Percentiles rank a stretch among this genome's conserved stretches.
Conservation (phyloP, 345 rosid genomes). For the Populus pruinosa region DNA sequence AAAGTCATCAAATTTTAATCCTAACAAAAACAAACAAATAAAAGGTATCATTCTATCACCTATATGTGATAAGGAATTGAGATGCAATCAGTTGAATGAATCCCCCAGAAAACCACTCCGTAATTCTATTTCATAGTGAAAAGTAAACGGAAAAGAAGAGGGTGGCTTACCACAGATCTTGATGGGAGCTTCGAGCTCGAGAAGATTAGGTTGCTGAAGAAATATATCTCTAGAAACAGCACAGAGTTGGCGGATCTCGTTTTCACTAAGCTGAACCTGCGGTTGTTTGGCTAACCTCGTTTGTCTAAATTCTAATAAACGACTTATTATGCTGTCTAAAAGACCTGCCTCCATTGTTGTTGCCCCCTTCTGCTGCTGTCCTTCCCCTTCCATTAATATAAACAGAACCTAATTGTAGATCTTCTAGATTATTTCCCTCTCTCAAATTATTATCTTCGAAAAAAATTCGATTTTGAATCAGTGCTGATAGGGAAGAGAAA, state of each 20-base stretch:
- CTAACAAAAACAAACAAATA: not conserved
- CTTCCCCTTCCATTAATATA: slow-evolving; percentile 54
- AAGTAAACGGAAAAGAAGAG: not conserved
- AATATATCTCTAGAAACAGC: slow-evolving; percentile 61
- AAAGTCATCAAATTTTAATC: not conserved
- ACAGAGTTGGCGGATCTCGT: slow-evolving; percentile 86
- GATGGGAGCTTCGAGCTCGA: slow-evolving; percentile 87
- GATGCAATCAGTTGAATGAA: not conserved
- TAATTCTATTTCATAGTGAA: not conserved
- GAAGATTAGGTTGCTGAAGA: slow-evolving; percentile 84
- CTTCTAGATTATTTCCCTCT: slow-evolving; percentile 7
- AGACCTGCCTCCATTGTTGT: slow-evolving; percentile 49
- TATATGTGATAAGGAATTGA: not conserved
- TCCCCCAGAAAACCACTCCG: not conserved
- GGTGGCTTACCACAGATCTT: slow-evolving; percentile 75
- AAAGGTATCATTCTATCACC: not conserved
- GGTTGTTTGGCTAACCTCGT: slow-evolving; percentile 53
- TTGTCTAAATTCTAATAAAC: slow-evolving; percentile 59
- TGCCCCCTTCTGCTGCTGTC: slow-evolving; percentile 34
- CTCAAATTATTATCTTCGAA: not conserved
- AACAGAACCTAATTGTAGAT: slow-evolving; percentile 13
- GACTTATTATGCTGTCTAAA: slow-evolving; percentile 66
- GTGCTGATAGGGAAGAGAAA: too few relatives aligned
- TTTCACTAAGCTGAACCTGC: slow-evolving; percentile 76
- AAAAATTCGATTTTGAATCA: not conserved